Conservation (phyloP, 257 asterid genomes). For the Solanum chiquidenum region DNA sequence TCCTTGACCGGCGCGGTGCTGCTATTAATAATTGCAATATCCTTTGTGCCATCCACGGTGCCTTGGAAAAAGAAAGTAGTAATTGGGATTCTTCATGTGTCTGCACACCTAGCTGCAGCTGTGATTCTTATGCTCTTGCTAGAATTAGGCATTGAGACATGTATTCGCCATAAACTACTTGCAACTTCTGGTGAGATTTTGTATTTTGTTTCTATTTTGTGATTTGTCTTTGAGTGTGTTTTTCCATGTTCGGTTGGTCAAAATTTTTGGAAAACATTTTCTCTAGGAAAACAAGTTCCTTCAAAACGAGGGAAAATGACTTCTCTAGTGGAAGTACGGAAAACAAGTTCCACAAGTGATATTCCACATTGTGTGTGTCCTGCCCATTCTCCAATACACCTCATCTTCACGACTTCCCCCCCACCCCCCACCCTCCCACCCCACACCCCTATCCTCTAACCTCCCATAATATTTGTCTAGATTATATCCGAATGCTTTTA, state of each 20-base stretch:
- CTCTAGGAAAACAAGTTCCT: not conserved
- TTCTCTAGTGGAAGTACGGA: not conserved
- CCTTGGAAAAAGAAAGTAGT: slow-evolving; percentile 64
- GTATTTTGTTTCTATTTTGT: not conserved
- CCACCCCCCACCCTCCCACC: not conserved
- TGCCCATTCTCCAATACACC: not conserved
- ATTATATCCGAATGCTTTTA: not conserved
- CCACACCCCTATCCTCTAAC: not conserved
- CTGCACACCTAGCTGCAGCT: slow-evolving; percentile 90
- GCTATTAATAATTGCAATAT: slow-evolving; percentile 53
- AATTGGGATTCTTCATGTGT: slow-evolving; percentile 81
- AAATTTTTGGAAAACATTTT: not conserved
- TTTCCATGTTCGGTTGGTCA: not conserved
- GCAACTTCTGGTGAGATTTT: slow-evolving; percentile 66
- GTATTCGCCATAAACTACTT: slow-evolving; percentile 75
- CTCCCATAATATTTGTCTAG: not conserved
- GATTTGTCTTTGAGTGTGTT: not conserved
- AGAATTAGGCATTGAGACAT: slow-evolving; percentile 89
- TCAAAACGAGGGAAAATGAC: not conserved
- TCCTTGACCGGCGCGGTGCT: slow-evolving; percentile 67
- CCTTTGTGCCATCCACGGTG: slow-evolving; percentile 81
- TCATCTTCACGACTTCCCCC: not conserved
- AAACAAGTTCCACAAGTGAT: not conserved
- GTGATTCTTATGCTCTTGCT: slow-evolving; percentile 82
- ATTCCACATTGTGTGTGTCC: not conserved